These are phyloP conservation scores for Moricandia arvensis DNA, from an alignment of 345 rosid genomes.

Conservation along the genomic window DNA sequence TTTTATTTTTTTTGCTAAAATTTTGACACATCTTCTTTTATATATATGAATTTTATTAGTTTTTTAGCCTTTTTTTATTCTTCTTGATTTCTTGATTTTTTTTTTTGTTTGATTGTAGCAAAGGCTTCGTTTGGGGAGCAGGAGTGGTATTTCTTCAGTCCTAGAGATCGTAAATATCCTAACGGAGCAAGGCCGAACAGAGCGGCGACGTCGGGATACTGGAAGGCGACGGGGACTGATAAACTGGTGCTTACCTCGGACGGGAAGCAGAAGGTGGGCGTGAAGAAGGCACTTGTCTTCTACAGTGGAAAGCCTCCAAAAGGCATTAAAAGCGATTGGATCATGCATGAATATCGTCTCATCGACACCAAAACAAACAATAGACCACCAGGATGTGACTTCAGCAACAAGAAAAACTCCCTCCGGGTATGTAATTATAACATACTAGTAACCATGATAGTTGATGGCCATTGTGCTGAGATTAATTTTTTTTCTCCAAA, in stretches of 20 bases:
- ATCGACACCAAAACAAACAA: slow-evolving; percentile 57
- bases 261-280: slow-evolving; percentile 81
- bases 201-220: slow-evolving; percentile 96
- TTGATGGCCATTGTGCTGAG: too few relatives aligned
- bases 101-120: slow-evolving; percentile 37
- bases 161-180: slow-evolving; percentile 92
- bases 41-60: background rate
- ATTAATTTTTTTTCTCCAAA: too few relatives aligned
- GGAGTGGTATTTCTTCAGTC: slow-evolving; percentile 98
- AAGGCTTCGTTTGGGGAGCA: slow-evolving; percentile 96
- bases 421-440: slow-evolving; percentile 44
- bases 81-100: background rate
- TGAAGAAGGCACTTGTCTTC: slow-evolving; percentile 91
- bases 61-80: background rate
- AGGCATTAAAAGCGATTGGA: slow-evolving; percentile 94
- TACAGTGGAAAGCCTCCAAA: slow-evolving; percentile 97
- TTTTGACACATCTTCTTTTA: background rate
- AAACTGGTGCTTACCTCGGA: slow-evolving; percentile 68
- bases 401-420: slow-evolving; percentile 75
- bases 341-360: slow-evolving; percentile 98
- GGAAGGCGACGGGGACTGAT: slow-evolving; percentile 99
- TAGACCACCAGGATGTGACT: slow-evolving; percentile 53
- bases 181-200: slow-evolving; percentile 96
- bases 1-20: too few relatives aligned
- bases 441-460: too few relatives aligned